Base-by-base conservation (phyloP, 345 rosid genomes). In the Corymbia maculata region DNA sequence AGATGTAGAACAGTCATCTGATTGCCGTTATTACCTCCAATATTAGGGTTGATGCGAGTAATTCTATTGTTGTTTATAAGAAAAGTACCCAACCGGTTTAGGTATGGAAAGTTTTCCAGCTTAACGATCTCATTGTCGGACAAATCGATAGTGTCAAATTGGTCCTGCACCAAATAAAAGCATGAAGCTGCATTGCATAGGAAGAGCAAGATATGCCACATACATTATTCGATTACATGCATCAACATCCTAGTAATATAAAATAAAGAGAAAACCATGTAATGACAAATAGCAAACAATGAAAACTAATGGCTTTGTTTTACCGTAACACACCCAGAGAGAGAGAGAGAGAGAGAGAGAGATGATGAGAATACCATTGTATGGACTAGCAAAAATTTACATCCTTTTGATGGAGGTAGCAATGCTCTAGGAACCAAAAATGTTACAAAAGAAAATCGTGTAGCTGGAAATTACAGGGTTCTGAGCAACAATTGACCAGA, bases 71-170 rank as follows among this genome's bases (percentile, higher is more conserved):
- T 98, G 88, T 97, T 98, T 36, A 98, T 90, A 89, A 98, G 90
- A 89, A 98, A 91, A 87, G 99, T 96, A 82, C 99, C 99, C 93
- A 97, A 89, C 19, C 99, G 98, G 79, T 94, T 94, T 85, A 98
- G 99, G 91, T 91, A 90, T 5, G 98, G 99, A 87, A 98, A 93
- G 93, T 97, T 96, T 86, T 98, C 99, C 44, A 98, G 97, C 95
- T 98, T 98, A 79, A 98, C 99, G 86, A 98, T 98, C 96, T 98
- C 99, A 91, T 98, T 98, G 89, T 98, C 99, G 13, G 99, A 94
- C 90, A 98, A 92, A 94, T 98, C 99, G 21, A 98, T 86, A 28
- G 99, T 98, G 94, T 98, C 99, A 36, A 98, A 98, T 94, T 98
- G 99, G 90, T 98, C 99, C 99, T 98, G 94, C 24, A 88, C 89